Evolutionary conservation across 169 alveolate genomes (phyloP).

Genomic region (Plasmodium coatneyi): DNA sequence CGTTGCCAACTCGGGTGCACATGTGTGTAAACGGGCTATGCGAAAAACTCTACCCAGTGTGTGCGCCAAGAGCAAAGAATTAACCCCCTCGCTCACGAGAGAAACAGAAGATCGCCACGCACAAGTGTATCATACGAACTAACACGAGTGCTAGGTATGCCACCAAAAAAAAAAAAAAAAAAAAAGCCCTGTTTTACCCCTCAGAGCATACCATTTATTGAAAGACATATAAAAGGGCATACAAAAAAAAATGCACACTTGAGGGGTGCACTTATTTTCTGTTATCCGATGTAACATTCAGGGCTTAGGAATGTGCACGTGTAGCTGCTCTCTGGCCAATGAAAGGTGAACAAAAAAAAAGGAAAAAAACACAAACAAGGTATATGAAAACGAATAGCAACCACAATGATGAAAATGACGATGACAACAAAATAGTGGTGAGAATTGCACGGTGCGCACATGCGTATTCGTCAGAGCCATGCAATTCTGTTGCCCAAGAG

Average conservation of each 20-base stretch:
- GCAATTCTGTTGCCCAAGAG: neutral
- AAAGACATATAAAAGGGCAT: neutral
- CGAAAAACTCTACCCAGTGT: neutral
- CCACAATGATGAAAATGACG: neutral
- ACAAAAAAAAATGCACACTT: neutral
- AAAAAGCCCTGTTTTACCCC: neutral
- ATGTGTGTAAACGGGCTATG: neutral
- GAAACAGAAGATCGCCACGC: neutral
- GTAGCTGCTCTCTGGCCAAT: neutral
- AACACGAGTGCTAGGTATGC: neutral
- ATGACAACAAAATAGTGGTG: neutral
- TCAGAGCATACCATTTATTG: neutral
- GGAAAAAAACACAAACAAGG: neutral
- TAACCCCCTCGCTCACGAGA: slow-evolving; percentile 10
- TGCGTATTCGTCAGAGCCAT: neutral
- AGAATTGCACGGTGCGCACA: neutral
- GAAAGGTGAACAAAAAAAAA: neutral
- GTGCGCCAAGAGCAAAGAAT: neutral
- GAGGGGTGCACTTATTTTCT: neutral
- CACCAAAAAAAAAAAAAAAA: neutral
- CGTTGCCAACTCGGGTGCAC: neutral
- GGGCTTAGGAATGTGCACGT: neutral
- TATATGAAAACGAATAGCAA: neutral
- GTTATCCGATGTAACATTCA: neutral
- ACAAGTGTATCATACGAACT: neutral